Base-by-base conservation (phyloP, 345 rosid genomes). In the Boechera retrofracta region DNA sequence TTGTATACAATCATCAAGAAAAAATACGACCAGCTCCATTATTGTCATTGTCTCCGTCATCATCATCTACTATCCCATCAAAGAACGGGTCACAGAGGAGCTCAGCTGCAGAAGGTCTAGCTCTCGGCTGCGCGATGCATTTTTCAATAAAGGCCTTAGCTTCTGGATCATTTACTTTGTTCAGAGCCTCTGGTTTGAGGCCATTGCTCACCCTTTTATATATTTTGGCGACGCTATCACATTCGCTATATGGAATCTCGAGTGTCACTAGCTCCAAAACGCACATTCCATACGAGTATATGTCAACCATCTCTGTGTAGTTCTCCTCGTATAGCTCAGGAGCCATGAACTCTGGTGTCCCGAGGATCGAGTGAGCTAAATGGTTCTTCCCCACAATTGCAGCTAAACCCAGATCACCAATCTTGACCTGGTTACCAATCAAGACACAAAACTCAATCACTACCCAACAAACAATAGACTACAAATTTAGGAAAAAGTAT, bases 321-420 rank as follows among this genome's bases (percentile, higher is more conserved):
- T 84, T 81, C 81, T 91, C 98, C 2, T 93, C 95, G 35, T 91
- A 93, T 0, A 93, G 85, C 87, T 93, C 98, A 1, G 98, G 98
- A 3, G 98, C 98, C 98, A 93, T 90, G 70, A 86, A 93, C 69
- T 93, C 98, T 4, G 97, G 98, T 2, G 98, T 93, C 56, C 98
- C 98, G 0, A 93, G 87, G 13, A 93, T 64, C 0, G 98, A 93
- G 67, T 91, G 97, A 0, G 98, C 98, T 6, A 79, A 71, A 55
- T 86, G 98, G 67, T 69, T 87, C 85, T 88, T 84, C 21, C 95
- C 97, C 32, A 91, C 91, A 7, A 54, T 77, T 1, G 98, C 92
- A 0, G 98, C 98, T 80, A 93, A 67, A 7, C 98, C 98, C 21
- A 91, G 62, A 79, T 93, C 98, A 29, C 98, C 98, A 18, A 93